Evolutionary conservation across 2,329 filamentous ascomycete genomes (phyloP), one percentile per base, ranked within the genome.

Genomic region (Endothia cerciana): DNA sequence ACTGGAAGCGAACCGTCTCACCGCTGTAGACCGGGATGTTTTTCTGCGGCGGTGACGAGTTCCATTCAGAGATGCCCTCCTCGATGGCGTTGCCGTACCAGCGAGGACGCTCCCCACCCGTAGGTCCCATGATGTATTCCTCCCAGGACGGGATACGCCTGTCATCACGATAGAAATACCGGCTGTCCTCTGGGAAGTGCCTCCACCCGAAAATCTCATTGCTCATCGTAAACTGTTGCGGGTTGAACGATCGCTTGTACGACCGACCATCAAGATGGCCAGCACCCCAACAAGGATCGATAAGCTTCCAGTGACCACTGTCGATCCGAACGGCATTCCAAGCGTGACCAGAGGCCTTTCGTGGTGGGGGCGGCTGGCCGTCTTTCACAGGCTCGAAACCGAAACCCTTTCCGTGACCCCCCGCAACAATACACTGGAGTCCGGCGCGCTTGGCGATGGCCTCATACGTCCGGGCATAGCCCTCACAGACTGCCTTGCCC

Each of bases 301-400:
- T 80, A 1, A 98, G 84, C 77, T 97, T 97, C 94, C 94, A 98
- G 70, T 88, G 86, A 2, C 92, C 92, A 33, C 89, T 86, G 72
- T 98, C 94, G 66, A 98, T 93, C 61, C 88, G 85, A 7, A 97
- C 92, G 0, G 91, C 94, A 73, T 97, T 97, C 95, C 95, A 97
- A 0, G 95, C 94, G 77, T 98, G 94, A 1, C 87, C 86, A 5
- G 79, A 83, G 0, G 85, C 79, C 62, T 89, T 80, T 25, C 83
- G 85, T 0, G 87, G 84, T 2, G 94, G 94, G 0, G 90, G 75
- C 0, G 85, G 80, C 62, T 91, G 82, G 3, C 91, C 91, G 0
- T 87, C 84, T 47, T 83, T 80, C 8, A 93, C 78, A 0, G 87
- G 77, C 0, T 74, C 76, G 77, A 93, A 89, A 1, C 93, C 92